Base-by-base conservation (phyloP, 176 grass and related monocot species). In the Ananas comosus region DNA sequence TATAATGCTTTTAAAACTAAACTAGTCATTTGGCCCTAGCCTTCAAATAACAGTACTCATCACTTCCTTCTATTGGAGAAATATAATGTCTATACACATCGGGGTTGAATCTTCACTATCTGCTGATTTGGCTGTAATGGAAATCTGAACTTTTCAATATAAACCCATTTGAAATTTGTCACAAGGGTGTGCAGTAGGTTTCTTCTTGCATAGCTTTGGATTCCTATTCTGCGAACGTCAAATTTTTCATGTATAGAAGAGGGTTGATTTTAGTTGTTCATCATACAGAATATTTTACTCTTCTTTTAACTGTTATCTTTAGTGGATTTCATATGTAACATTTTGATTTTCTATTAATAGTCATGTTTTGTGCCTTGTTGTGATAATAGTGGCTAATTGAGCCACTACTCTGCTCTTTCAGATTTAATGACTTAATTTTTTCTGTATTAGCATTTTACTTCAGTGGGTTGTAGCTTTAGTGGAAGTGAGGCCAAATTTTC, bases 401-500 rank as follows among this genome's bases (percentile, higher is more conserved):
- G 22, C 54, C 22, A 22, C 13, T 18, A 70, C 64, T 51, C 25
- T 52, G 23, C 25, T 47, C 53, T 58, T 59, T 68, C 47, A 64
- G 51, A 23, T 73, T 25, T 24, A 29, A 29, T 67, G 63, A 48
- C 53, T 70, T 64, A 18, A 23, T 1, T 67, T 70, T 80, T 78
- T 49, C 50, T 71, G 50, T 27, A 61, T 49, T 14, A 1, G 4
- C 13, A 72, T 68, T 66, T 83, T 67, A 61, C 49, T 76, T 18
- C 80, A 92, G 93, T 97, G 93, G 93, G 69, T 81, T 65, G 80
- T 92, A 53, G 68, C 78, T 52, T 85, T 90, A 80, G 81, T 92
- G 72, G 93, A 97, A 82, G 88, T 83, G 57, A 92, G 86, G 67
- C 81, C 84, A 81, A 97, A 77, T 86, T 85, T 97, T 16, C 83